Evolutionary conservation across 2,329 filamentous ascomycete genomes (phyloP).

Genomic region (Teratosphaeria gauchensis): DNA sequence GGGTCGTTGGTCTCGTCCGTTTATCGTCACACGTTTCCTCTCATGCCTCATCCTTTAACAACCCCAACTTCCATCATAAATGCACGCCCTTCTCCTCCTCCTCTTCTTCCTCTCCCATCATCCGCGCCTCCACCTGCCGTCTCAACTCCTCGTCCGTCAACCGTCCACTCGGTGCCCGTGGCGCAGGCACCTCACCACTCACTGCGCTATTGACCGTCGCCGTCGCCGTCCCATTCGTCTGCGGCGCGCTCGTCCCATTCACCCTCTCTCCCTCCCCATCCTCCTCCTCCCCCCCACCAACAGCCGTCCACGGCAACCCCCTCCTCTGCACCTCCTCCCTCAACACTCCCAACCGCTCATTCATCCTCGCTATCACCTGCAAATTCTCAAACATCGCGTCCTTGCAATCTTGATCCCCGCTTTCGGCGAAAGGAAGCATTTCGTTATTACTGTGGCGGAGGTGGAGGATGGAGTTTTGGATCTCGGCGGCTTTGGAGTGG

Average conservation of each 20-base stretch:
- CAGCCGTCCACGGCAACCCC: slow-evolving; percentile 43
- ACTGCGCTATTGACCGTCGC: slow-evolving; percentile 10
- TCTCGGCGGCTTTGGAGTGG: slow-evolving; percentile 64
- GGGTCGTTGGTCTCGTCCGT: not conserved
- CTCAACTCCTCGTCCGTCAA: slow-evolving; percentile 52
- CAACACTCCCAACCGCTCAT: slow-evolving; percentile 54
- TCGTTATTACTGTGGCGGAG: slow-evolving; percentile 65
- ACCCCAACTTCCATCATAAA: slow-evolving; percentile 31
- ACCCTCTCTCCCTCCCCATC: slow-evolving; percentile 5
- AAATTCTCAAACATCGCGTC: slow-evolving; percentile 68
- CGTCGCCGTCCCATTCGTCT: slow-evolving; percentile 2
- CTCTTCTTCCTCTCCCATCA: slow-evolving; percentile 34
- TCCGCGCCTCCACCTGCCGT: slow-evolving; percentile 45
- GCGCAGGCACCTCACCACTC: not conserved
- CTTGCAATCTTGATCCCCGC: slow-evolving; percentile 57
- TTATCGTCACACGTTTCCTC: not conserved
- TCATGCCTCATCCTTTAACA: not conserved
- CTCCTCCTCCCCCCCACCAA: slow-evolving; percentile 13
- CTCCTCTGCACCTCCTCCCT: slow-evolving; percentile 56
- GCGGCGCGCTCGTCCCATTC: not conserved
- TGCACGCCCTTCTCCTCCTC: slow-evolving; percentile 53
- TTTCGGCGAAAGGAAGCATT: slow-evolving; percentile 57
- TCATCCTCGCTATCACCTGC: slow-evolving; percentile 57
- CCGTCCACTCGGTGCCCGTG: slow-evolving; percentile 31
- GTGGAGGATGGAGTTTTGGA: slow-evolving; percentile 65